These are phyloP conservation scores for Aureobasidium pullulans DNA, from an alignment of 2,329 filamentous ascomycete genomes.

Conservation along the genomic window DNA sequence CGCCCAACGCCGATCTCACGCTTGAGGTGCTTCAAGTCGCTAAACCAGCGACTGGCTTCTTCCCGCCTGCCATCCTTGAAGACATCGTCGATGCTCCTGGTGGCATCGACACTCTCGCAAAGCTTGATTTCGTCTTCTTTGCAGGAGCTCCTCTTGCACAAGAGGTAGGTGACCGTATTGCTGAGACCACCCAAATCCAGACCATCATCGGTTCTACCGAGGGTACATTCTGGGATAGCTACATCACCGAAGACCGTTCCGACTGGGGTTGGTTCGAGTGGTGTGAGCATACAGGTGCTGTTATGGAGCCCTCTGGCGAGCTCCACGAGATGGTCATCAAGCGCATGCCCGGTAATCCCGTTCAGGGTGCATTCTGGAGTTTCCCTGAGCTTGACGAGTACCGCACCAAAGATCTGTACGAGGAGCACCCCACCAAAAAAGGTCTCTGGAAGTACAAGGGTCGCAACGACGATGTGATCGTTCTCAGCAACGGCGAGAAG, in stretches of 20 bases:
- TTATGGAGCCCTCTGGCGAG: conserved; percentile 17
- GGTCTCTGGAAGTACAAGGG: conserved; percentile 23
- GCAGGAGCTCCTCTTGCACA: conserved; percentile 14
- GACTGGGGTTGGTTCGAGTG: conserved; percentile 20
- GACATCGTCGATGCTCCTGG: conserved; percentile 14
- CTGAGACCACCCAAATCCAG: conserved; percentile 4
- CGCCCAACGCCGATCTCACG: conserved; percentile 16
- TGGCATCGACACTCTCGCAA: conserved; percentile 14
- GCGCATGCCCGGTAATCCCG: conserved; percentile 24
- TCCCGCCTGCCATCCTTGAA: conserved; percentile 16
- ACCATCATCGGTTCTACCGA: conserved; percentile 17
- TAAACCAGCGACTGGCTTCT: conserved; percentile 16
- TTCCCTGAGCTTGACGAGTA: conserved; percentile 27
- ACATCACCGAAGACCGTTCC: conserved; percentile 16
- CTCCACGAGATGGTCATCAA: conserved; percentile 32
- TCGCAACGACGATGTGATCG: conserved; percentile 25
- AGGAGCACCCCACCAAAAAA: conserved; percentile 22
- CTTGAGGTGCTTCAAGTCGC: conserved; percentile 18
- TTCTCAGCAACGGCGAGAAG: conserved; percentile 27
- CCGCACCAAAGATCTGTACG: conserved; percentile 25
- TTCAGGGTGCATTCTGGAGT: conserved; percentile 24
- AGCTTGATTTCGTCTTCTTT: conserved; percentile 15
- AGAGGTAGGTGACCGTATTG: conserved; percentile 15
- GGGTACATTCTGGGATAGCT: conserved; percentile 15
- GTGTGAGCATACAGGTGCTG: conserved; percentile 16